Evolutionary conservation across 148 eudicot genomes (phyloP).

Genomic region (Rhododendron simsii): DNA sequence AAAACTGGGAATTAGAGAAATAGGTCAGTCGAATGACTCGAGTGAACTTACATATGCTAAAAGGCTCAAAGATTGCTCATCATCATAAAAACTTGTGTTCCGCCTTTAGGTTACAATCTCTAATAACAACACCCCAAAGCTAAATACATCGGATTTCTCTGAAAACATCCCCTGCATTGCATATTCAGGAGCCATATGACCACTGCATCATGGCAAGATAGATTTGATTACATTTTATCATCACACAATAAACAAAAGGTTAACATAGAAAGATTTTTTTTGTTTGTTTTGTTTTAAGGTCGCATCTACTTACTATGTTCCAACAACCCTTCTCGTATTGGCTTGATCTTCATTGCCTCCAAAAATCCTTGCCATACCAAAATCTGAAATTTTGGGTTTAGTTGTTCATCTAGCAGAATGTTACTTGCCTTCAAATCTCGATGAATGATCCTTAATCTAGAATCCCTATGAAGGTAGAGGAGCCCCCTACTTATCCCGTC

Average conservation of each 20-base stretch:
- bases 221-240: background rate
- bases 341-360: conserved; percentile 53
- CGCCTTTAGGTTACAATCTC: conserved; percentile 35
- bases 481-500: conserved; percentile 55
- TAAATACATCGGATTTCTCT: conserved; percentile 32
- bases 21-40: background rate
- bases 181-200: conserved; percentile 39
- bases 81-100: conserved; percentile 23
- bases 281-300: background rate
- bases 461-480: conserved; percentile 55
- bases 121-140: conserved; percentile 37
- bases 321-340: conserved; percentile 50
- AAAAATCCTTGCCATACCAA: conserved; percentile 59
- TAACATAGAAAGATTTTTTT: background rate
- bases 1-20: background rate
- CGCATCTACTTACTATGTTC: conserved; percentile 52
- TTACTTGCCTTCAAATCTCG: conserved; percentile 52
- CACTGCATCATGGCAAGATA: conserved; percentile 11
- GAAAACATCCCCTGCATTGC: conserved; percentile 34
- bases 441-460: conserved; percentile 46
- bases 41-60: conserved; percentile 23
- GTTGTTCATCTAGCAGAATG: conserved; percentile 37
- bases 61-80: conserved; percentile 17
- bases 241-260: background rate
- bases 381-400: conserved; percentile 50